Evolutionary conservation across 257 asterid species (phyloP).

Genomic region (Solanum commersonii): DNA sequence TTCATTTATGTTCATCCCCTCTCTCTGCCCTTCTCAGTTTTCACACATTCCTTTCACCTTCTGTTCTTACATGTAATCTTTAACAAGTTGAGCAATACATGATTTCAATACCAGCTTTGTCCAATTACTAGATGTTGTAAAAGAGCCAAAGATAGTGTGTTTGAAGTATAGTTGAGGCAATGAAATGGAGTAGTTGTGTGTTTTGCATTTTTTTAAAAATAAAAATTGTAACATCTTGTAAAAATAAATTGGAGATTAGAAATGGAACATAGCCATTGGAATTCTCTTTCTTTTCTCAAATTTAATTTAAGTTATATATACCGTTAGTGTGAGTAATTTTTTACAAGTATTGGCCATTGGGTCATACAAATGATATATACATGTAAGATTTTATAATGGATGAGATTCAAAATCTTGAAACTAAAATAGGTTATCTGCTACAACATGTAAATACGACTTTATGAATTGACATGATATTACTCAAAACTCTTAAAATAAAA

Average conservation of each 20-base stretch:
- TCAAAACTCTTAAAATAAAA: background rate
- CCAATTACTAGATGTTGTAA: background rate
- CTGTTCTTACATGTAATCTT: background rate
- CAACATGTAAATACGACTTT: background rate
- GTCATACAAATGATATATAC: background rate
- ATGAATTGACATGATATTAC: background rate
- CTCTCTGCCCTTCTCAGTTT: background rate
- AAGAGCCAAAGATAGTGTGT: background rate
- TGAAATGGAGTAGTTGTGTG: background rate
- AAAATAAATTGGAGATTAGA: no score
- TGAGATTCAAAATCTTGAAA: background rate
- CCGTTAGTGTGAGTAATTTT: background rate
- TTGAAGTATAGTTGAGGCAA: background rate
- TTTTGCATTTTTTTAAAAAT: background rate
- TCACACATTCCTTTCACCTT: background rate
- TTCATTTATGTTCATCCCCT: background rate
- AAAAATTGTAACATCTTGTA: no score
- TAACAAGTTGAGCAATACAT: background rate
- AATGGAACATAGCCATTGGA: background rate
- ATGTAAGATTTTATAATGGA: background rate
- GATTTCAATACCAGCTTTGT: background rate
- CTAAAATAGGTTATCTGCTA: background rate
- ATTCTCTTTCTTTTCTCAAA: background rate
- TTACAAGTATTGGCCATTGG: background rate
- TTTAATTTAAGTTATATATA: background rate